Conservation (phyloP, 2,329 filamentous ascomycete species). For the Emericellopsis cladophorae region DNA sequence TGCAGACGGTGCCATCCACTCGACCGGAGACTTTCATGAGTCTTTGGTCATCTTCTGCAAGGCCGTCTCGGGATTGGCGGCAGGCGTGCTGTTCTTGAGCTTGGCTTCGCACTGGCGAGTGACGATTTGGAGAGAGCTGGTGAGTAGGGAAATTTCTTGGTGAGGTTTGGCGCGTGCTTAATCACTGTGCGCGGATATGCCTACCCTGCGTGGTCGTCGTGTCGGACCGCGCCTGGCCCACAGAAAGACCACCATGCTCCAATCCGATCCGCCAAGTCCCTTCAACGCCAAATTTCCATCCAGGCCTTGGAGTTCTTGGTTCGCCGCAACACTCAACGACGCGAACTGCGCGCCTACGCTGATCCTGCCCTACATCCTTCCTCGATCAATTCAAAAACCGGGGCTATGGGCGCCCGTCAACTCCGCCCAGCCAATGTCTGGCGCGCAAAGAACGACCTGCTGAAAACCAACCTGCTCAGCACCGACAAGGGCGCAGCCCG, state of each 20-base stretch:
- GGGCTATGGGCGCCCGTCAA: constrained; percentile 27
- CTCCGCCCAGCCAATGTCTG: constrained; percentile 33
- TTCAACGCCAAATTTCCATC: too few relatives aligned
- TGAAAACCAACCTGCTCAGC: constrained; percentile 26
- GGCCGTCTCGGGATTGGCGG: background rate
- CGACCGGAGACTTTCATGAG: constrained; percentile 48
- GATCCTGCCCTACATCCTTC: too few relatives aligned
- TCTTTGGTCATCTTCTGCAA: constrained; percentile 31
- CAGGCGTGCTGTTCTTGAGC: background rate
- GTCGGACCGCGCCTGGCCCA: too few relatives aligned
- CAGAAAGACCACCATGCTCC: too few relatives aligned
- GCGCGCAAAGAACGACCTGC: constrained; percentile 28
- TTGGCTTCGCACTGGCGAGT: too few relatives aligned
- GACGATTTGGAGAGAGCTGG: too few relatives aligned
- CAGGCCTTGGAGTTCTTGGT: too few relatives aligned
- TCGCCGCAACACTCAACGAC: background rate
- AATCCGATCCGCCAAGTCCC: too few relatives aligned
- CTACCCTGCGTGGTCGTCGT: too few relatives aligned
- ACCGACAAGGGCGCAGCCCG: constrained; percentile 15
- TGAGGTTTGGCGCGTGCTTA: too few relatives aligned
- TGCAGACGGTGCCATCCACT: constrained; percentile 47
- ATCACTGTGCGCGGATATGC: too few relatives aligned
- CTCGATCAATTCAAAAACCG: background rate
- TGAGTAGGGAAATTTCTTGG: too few relatives aligned
- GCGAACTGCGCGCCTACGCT: background rate